Evolutionary conservation across 768 basidiomycete species (phyloP), one percentile per base, ranked within the genome.

Genomic region (Ramaria sp.): DNA sequence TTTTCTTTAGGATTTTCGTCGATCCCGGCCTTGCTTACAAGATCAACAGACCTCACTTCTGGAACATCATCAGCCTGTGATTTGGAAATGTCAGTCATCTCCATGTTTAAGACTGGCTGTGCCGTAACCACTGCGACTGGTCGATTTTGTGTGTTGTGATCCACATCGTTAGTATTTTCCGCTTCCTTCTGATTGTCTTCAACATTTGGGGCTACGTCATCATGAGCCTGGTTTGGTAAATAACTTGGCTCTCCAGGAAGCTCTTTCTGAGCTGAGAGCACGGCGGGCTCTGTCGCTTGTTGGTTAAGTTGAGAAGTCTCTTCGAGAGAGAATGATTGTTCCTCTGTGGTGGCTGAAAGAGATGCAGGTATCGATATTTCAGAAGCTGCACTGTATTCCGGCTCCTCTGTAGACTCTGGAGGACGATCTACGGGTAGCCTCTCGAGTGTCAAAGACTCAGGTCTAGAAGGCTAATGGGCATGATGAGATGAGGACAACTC

Each of bases 61-160:
- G 64, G 62, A 67, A 67, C 37, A 59, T 59, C 61, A 60, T 58
- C 48, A 49, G 52, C 55, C 61, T 60, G 56, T 63, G 61, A 52
- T 63, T 60, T 50, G 45, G 44, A 43, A 24, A 58, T 50, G 30
- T 58, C 58, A 34, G 60, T 34, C 25, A 13, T 20, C 18, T 41
- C 39, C 13, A 16, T 41, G n/a, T n/a, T n/a, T n/a, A n/a, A 41
- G 39, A 1, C 39, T 47, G 45, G 25, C 45, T 47, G 25, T 15
- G 2, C 18, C 22, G 22, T 27, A 2, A 5, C 13, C 45, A 28
- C 18, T 22, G 1, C 9, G 25, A 30, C 45, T 7, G 45, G 25
- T 9, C 10, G 25, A 47, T 10, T 32, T 28, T 9, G 8, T n/a
- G 13, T 44, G 53, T 15, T 12, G 9, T 47, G n/a, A 24, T 47